Evolutionary conservation across 2,329 filamentous ascomycete species (phyloP), one percentile per base, ranked within the genome.

Genomic region (Ophiostoma quercus): DNA sequence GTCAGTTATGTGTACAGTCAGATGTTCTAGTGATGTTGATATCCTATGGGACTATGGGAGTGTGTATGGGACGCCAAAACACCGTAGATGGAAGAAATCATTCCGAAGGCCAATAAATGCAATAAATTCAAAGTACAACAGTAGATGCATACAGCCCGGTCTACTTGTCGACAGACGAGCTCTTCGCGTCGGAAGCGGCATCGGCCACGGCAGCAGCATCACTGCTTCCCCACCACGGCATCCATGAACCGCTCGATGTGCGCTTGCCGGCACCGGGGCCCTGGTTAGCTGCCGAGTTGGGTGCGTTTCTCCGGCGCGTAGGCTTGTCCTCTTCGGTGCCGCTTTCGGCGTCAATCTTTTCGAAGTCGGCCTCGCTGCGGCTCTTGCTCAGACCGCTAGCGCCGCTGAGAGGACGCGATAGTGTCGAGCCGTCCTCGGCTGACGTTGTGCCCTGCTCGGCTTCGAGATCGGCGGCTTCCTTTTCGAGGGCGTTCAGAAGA

Each of bases 311-410:
- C 62, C 69, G 66, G 16, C 66, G 69, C 34, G 68, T n/a, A 69
- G 78, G 76, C 71, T 72, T 74, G 73, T 74, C 73, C 65, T 86
- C 85, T 76, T 87, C 88, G 34, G 81, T 81, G 11, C 84, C 84
- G 75, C 88, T 90, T 76, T 94, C 90, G 43, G 89, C 88, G 72
- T 95, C 91, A 74, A 79, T 92, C 77, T 92, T 91, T 76, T 96
- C 93, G 76, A 97, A 97, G 75, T 96, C 94, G 25, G 86, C 87
- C 77, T 97, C 93, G 78, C 92, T 96, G 73, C 88, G 88, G 76
- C 91, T 94, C 81, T 94, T 94, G 75, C 87, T 90, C 75, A 96
- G 80, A 2, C 82, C 87, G 74, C 88, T 90, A 74, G 95, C 79
- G 1, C 82, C 85, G 72, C 84, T 85, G 75, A 79, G 79, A 54